Evolutionary conservation across 805 yeast species (phyloP).

Genomic region (Wickerhamiella qilinensis): DNA sequence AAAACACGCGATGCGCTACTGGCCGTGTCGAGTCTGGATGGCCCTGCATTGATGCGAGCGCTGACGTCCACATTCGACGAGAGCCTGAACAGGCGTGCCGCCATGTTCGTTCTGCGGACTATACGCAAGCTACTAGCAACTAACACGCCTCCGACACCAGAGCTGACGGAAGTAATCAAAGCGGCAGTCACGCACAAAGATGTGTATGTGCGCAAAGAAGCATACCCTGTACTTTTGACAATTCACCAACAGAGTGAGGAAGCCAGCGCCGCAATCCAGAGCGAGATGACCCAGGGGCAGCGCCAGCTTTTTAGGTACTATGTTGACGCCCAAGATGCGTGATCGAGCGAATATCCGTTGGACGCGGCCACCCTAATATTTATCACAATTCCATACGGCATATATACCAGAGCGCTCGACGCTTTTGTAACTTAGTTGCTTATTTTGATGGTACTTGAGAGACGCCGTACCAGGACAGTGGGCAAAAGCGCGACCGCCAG

Average conservation of each 20-base stretch:
- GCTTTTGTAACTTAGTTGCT: too few relatives aligned
- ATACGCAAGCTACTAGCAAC: constrained; percentile 1
- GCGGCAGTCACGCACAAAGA: constrained; percentile 11
- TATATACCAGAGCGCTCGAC: too few relatives aligned
- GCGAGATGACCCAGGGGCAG: constrained; percentile 17
- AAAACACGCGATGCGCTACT: constrained; percentile 13
- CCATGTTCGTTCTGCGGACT: constrained; percentile 1
- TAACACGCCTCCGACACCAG: not conserved
- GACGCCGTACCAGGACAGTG: too few relatives aligned
- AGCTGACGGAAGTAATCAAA: constrained; percentile 5
- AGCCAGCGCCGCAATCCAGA: constrained; percentile 6
- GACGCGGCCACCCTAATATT: too few relatives aligned
- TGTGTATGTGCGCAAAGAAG: constrained; percentile 17
- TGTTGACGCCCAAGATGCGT: not conserved
- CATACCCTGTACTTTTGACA: constrained; percentile 16
- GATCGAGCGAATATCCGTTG: too few relatives aligned
- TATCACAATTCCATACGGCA: too few relatives aligned
- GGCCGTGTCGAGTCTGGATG: not conserved
- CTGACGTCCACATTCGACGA: constrained; percentile 1
- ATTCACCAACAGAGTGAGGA: constrained; percentile 6
- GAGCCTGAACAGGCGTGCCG: not conserved
- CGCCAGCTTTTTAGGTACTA: constrained; percentile 16
- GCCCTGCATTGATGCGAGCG: not conserved
- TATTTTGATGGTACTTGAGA: too few relatives aligned
- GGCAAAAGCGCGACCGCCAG: too few relatives aligned